Evolutionary conservation across 1,284 basidiomycete species (phyloP), one percentile per base, ranked within the genome.

Genomic region (Spongiforma sp.): DNA sequence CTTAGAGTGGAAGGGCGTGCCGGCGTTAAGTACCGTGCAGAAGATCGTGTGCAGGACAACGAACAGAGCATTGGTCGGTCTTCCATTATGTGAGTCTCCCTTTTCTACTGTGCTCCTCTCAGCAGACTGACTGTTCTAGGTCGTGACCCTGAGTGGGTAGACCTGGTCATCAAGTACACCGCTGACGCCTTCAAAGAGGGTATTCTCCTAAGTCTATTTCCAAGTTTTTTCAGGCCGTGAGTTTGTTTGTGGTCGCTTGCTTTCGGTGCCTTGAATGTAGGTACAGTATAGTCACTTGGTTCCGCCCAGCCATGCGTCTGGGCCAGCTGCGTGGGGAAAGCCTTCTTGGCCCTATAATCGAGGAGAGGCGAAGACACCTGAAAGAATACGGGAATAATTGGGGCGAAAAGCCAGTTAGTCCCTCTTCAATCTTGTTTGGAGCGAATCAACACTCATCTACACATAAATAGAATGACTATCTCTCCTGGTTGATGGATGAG

Each of bases 401-500:
- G 76, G 62, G 73, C 6, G 78, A 76, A 33, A 80, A 76, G 65
- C 79, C 80, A 34, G 80, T 80, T 62, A 6, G 75, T 70, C 21
- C 21, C 15, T 41, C 3, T 39, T 24, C n/a, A n/a, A 24, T 48
- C 26, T 48, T 15, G 24, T 14, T 48, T 30, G 7, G 24, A 8
- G 21, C 36, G 15, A 36, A 5, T 15, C 43, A 6, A 48, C 26
- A 24, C 24, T 36, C n/a, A 54, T 12, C n/a, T 7, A 19, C 3
- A 8, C n/a, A 41, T 21, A 21, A n/a, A 26, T 7, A 62, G 61
- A 53, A 62, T 15, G 61, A 62, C 26, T 5, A 79, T 54, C 65
- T 86, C 17, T 74, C 73, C 8, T 85, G 83, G 83, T 62, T 84
- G 21, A 72, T 84, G 63, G 79, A 84, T 30, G 74, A 71, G 10